Base-by-base conservation (phyloP, 2,329 filamentous ascomycete genomes). In the Rhinocladiella similis region DNA sequence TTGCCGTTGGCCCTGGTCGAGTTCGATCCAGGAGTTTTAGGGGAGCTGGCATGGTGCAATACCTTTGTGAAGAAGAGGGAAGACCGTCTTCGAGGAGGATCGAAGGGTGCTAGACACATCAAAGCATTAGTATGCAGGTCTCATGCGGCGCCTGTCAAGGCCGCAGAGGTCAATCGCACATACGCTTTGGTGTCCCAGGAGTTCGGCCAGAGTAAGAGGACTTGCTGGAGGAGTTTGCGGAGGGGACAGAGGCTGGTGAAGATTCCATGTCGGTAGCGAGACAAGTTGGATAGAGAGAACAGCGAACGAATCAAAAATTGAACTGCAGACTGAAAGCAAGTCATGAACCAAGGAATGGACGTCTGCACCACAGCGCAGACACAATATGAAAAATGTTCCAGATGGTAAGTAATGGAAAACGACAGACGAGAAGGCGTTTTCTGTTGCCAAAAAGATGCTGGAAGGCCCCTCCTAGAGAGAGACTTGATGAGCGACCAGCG, bases 161-260 rank as follows among this genome's bases (percentile, higher is more conserved):
- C 43, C 16, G 29, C 42, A 59, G 48, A 38, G 12, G 19, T 48
- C 33, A 20, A 25, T 18, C 19, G n/a, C 9, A 60, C 63, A 50
- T 47, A 65, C 63, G 63, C 41, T 63, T 63, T 49, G 61, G 63
- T 38, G 62, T 63, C 35, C 57, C 60, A 13, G 60, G 63, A 13
- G 43, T 43, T 50, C 59, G 57, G 22, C 55, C 43, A 12, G 60
- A 57, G 27, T 50, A 33, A 16, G 48, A 50, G 7, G 59, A 60
- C 46, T 56, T 58, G 48, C 47, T 36, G 36, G 57, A 59, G 20
- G 56, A 61, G 16, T 60, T 50, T 43, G 54, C 53, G 9, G 59
- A 59, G 12, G 59, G 50, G n/a, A 48, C 41, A 14, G 56, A 57
- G 38, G 43, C 46, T 29, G 57, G 52, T n/a, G 55, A 60, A 45